Evolutionary conservation across 306 rosid species (phyloP), one percentile per base, ranked within the genome.

Genomic region (Prosopis cineraria): DNA sequence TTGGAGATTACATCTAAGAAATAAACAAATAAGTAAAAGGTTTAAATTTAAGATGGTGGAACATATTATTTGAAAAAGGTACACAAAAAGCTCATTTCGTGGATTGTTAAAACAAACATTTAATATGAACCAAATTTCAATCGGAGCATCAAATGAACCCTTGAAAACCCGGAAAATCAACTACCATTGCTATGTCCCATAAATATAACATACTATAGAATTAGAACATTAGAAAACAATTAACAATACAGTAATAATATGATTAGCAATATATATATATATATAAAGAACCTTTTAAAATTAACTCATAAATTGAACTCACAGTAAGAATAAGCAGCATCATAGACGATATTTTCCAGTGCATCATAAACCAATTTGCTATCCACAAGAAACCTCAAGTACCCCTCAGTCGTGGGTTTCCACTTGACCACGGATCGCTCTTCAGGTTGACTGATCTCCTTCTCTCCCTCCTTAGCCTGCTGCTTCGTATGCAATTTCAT

Each of bases 391-490:
- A 40, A 40, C 45, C 45, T 40, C 45, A 40, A 40, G 10, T 40
- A 40, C 14, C 45, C 45, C 1, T 40, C 45, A 40, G 45, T 40
- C 1, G 13, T 40, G 14, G 45, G 45, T 40, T 40, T 14, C 45
- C 45, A 40, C 45, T 40, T 40, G 45, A 10, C 45, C 14, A 40
- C 45, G 9, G 45, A 40, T 40, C 45, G 45, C 14, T 40, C 45
- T 14, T 40, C 45, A 40, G 45, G 45, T 3, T 40, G 45, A 40
- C 45, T 40, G 45, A 81, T 90, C 2, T 81, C 95, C 80, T 89
- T 94, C 88, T 94, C 91, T 0, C 98, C 98, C 77, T 94, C 98
- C 79, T 79, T 89, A 2, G 97, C 97, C n/a, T 94, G 98, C 27
- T 94, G 97, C 69, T 72, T 94, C 0, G 98, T 90, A 16, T 94